Evolutionary conservation across 192 early-diverging fungal genomes (phyloP), one percentile per base, ranked within the genome.

Genomic region (Entomortierella beljakovae): DNA sequence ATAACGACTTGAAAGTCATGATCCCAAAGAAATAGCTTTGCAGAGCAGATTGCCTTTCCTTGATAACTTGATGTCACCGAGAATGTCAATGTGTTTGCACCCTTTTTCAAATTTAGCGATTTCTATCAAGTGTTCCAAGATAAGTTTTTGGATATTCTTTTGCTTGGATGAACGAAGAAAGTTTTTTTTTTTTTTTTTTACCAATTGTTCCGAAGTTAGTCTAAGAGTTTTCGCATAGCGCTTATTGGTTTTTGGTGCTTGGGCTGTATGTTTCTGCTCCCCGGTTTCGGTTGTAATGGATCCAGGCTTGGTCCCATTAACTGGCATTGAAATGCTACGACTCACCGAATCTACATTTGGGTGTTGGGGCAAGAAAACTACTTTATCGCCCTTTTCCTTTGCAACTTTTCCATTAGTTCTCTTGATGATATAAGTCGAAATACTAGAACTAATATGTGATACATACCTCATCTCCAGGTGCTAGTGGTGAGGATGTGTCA

Each of bases 171-270:
- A 53, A 26, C 51, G 10, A 28, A 28, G 51, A 2, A 25, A 2
- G 28, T 53, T 10, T 35, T 35, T 22, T 35, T 5, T 7, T n/a
- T 35, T n/a, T 10, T 42, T 4, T 4, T 56, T 4, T 64, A 72
- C 70, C 67, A 99, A 81, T 80, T 99, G 97, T 28, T 94, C 96
- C 3, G 94, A 96, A 2, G 94, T 97, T 70, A 99, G 82, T 11
- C 96, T 88, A 52, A 99, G 80, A 1, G 93, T 91, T 80, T 99
- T 99, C 18, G 93, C 94, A 61, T 93, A 95, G 32, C 85, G 83
- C 46, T 83, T 79, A 28, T 7, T 61, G 25, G 7, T 46, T n/a
- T 20, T 34, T 22, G 38, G 7, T 6, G 33, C 18, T 29, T n/a
- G 5, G 20, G 40, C 48, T 11, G 46, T 3, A 25, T 34, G 31